These are phyloP conservation scores for Sporisorium graminicola DNA, from an alignment of 1,284 basidiomycete species.

Conservation along the genomic window DNA sequence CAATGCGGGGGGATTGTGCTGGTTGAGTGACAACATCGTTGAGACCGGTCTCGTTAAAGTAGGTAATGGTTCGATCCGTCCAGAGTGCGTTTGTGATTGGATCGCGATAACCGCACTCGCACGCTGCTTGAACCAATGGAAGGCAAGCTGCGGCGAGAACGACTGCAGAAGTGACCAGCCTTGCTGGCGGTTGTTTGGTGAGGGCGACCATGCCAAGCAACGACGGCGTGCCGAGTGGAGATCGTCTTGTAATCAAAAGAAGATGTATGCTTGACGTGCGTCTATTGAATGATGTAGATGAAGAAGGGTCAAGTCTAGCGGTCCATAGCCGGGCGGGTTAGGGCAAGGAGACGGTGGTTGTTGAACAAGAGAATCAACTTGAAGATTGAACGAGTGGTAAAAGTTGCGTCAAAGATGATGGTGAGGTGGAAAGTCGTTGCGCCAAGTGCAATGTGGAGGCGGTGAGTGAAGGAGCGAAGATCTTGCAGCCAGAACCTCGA, in stretches of 20 bases:
- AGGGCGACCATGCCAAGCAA: slow-evolving; percentile 16
- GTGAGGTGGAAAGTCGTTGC: neutral
- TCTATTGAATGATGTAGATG: neutral
- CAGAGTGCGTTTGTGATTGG: slow-evolving; percentile 56
- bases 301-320: neutral
- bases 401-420: neutral
- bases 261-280: neutral
- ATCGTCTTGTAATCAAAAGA: neutral
- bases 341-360: neutral
- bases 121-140: slow-evolving; percentile 29
- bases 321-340: neutral
- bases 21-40: slow-evolving; percentile 51
- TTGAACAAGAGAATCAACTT: neutral
- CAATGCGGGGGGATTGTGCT: slow-evolving; percentile 42
- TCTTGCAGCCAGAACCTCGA: neutral
- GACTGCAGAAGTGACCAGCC: slow-evolving; percentile 25
- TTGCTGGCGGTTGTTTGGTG: slow-evolving; percentile 15
- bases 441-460: neutral
- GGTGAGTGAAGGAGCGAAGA: neutral
- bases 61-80: slow-evolving; percentile 62
- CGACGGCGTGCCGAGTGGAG: neutral
- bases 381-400: neutral
- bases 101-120: slow-evolving; percentile 62
- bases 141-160: slow-evolving; percentile 22
- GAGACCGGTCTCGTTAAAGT: slow-evolving; percentile 61